Conservation (phyloP, 495 filamentous ascomycete species). For the Aspergillus wentii region DNA sequence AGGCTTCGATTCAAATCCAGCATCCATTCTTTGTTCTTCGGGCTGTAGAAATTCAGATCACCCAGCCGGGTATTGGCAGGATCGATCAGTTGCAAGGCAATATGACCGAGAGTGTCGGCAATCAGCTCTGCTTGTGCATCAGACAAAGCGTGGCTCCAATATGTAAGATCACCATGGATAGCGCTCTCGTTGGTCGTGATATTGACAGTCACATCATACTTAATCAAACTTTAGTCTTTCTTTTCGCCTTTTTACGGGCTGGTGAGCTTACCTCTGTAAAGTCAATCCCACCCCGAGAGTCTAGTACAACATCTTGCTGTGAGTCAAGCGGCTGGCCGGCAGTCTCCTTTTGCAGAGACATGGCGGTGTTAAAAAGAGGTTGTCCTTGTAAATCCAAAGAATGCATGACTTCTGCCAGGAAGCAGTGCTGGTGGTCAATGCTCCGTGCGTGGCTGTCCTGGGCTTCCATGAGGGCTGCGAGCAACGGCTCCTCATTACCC, state of each 20-base stretch:
- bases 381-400: neutral
- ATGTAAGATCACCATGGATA: slow-evolving; percentile 14
- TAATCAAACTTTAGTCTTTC: too few species aligned
- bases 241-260: too few species aligned
- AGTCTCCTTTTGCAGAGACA: slow-evolving; percentile 10
- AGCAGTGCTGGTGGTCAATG: slow-evolving; percentile 3
- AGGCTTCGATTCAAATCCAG: slow-evolving; percentile 16
- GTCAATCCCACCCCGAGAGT: slow-evolving; percentile 5
- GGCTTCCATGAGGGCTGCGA: neutral
- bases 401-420: slow-evolving; percentile 5
- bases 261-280: slow-evolving; percentile 8
- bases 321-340: neutral
- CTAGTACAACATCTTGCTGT: neutral
- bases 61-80: neutral
- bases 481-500: neutral
- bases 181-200: slow-evolving; percentile 33
- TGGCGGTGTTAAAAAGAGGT: slow-evolving; percentile 13
- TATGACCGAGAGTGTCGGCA: slow-evolving; percentile 6
- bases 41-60: slow-evolving; percentile 11
- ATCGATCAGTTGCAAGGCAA: slow-evolving; percentile 6
- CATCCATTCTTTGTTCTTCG: slow-evolving; percentile 10
- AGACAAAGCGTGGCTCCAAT: slow-evolving; percentile 14
- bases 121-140: slow-evolving; percentile 15
- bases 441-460: neutral
- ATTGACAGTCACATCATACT: slow-evolving; percentile 49